These are phyloP conservation scores for Straminergon stramineum DNA, from an alignment of 225 moss, liverwort and hornwort species.

Conservation along the genomic window DNA sequence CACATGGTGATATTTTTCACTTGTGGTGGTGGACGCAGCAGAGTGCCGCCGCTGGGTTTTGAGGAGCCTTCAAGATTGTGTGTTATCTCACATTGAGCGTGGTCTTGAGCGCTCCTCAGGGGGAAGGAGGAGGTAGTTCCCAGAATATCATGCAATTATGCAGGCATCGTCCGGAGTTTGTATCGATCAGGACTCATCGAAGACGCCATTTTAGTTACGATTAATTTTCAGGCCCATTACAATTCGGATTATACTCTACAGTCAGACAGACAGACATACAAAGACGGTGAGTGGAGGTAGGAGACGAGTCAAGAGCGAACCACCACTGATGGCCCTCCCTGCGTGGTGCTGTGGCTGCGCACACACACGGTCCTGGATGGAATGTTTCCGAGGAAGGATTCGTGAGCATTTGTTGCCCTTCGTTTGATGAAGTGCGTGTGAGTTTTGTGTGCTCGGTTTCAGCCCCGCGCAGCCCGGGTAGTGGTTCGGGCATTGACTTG, in stretches of 20 bases:
- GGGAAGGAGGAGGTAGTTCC: not conserved
- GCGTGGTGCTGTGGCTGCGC: slow-evolving; percentile 32
- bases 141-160: not conserved
- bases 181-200: not conserved
- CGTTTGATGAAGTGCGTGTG: not conserved
- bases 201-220: not conserved
- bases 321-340: slow-evolving; percentile 71
- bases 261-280: not conserved
- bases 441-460: slow-evolving; percentile 26
- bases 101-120: slow-evolving; percentile 95
- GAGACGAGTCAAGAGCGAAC: slow-evolving; percentile 81
- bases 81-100: slow-evolving; percentile 94
- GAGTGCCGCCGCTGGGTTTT: slow-evolving; percentile 14
- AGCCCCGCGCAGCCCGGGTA: slow-evolving; percentile 71
- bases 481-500: slow-evolving; percentile 97
- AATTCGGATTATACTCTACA: slow-evolving; percentile 9
- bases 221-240: slow-evolving; percentile 3
- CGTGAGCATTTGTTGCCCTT: not conserved
- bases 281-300: slow-evolving; percentile 15
- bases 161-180: not conserved
- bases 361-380: not conserved
- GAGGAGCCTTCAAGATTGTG: slow-evolving; percentile 95
- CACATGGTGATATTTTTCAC: not conserved
- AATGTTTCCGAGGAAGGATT: not conserved
- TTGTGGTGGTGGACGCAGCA: slow-evolving; percentile 18